Conservation (phyloP, 345 rosid species). For the Turnera subulata region DNA sequence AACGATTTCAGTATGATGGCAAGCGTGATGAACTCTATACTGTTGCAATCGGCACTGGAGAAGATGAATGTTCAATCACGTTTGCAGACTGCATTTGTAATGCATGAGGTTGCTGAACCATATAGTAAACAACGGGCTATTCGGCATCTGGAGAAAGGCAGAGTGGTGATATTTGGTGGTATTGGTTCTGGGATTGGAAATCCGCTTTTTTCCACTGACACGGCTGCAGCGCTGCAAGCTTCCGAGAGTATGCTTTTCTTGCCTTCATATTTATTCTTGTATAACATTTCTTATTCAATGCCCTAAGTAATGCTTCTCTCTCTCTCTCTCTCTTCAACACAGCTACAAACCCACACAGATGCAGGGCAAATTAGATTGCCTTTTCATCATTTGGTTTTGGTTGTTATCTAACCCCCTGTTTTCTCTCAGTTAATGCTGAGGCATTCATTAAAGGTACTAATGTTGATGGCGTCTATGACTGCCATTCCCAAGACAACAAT, state of each 20-base stretch:
- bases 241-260: slow-evolving; percentile 92
- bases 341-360: too few relatives aligned
- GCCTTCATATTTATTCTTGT: too few relatives aligned
- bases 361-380: too few relatives aligned
- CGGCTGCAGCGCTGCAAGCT: slow-evolving; percentile 87
- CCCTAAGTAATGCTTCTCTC: too few relatives aligned
- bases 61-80: slow-evolving; percentile 70
- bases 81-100: slow-evolving; percentile 64
- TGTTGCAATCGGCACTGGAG: slow-evolving; percentile 84
- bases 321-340: slow-evolving; percentile 9
- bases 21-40: slow-evolving; percentile 77
- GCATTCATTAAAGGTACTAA: slow-evolving; percentile 83
- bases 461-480: slow-evolving; percentile 68
- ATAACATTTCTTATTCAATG: too few relatives aligned
- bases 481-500: slow-evolving; percentile 50
- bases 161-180: slow-evolving; percentile 93
- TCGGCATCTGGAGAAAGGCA: slow-evolving; percentile 85
- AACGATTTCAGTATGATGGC: slow-evolving; percentile 76
- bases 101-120: slow-evolving; percentile 80
- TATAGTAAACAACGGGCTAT: slow-evolving; percentile 73
- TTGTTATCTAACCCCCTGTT: too few relatives aligned
- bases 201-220: slow-evolving; percentile 85
- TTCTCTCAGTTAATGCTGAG: slow-evolving; percentile 85
- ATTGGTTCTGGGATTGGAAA: slow-evolving; percentile 81
- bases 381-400: too few relatives aligned